Conservation (phyloP, 805 yeast genomes). For the Candida broadrunensis region DNA sequence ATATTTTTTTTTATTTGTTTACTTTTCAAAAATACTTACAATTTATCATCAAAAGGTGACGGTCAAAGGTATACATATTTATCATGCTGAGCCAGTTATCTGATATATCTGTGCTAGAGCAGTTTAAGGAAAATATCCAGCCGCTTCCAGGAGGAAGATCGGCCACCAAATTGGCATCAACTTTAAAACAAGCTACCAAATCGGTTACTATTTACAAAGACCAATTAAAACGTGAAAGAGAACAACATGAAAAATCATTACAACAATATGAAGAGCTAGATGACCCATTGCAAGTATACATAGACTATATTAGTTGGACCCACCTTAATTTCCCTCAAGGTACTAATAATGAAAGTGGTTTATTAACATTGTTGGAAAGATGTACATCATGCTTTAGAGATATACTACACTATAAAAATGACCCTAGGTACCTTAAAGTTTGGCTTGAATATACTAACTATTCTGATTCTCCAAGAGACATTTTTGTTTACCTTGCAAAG, state of each 20-base stretch:
- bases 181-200: conserved; percentile 27
- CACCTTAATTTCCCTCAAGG: conserved; percentile 62
- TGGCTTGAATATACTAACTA: conserved; percentile 79
- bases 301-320: conserved; percentile 78
- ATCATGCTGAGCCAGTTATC: too few relatives aligned
- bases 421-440: conserved; percentile 71
- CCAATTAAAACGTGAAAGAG: conserved; percentile 32
- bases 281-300: conserved; percentile 76
- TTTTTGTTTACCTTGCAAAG: conserved; percentile 67
- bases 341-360: conserved; percentile 58
- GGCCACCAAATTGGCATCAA: conserved; percentile 50
- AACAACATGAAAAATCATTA: conserved; percentile 49
- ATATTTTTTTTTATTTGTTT: too few relatives aligned
- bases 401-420: conserved; percentile 68
- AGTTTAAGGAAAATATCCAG: conserved; percentile 72
- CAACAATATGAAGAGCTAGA: conserved; percentile 58
- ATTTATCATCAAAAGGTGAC: too few relatives aligned
- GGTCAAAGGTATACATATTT: too few relatives aligned
- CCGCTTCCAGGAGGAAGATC: conserved; percentile 70
- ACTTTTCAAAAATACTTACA: too few relatives aligned
- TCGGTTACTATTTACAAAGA: conserved; percentile 19
- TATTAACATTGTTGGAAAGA: conserved; percentile 62
- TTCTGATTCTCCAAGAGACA: conserved; percentile 66
- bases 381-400: conserved; percentile 71
- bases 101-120: conserved; percentile 20